Base-by-base conservation (phyloP, 2,329 filamentous ascomycete species). In the Paecilomyces variotii region DNA sequence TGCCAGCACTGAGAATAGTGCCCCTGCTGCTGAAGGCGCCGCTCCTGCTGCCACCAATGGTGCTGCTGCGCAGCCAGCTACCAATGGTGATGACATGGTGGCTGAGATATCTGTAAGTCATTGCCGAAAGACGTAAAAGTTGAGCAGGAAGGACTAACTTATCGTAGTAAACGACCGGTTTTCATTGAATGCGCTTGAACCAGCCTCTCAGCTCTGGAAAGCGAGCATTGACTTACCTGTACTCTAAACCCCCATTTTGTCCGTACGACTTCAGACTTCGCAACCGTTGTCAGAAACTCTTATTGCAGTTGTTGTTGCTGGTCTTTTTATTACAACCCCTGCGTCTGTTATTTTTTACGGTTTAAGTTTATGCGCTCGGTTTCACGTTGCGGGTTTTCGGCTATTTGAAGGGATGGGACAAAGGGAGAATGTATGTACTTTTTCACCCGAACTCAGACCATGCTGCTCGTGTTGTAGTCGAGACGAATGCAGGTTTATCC, bases 61-160 rank as follows among this genome's bases (percentile, higher is more conserved):
- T 52, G 77, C 78, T 61, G 76, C 78, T 49, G 73, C 77, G 56
- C 80, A 78, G 58, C 73, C 74, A 50, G 75, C 81, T 60, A 76
- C 79, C 45, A 78, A 78, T 60, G 79, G 75, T 25, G 77, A 78
- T 61, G 82, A 81, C 64, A 74, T 79, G 60, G 79, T 83, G 80
- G 82, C 82, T 63, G 82, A 83, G 70, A 82, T 83, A 64, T 78
- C 80, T 68, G 79, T 79, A 73, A 73, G 75, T 67, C n/a, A 19
- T n/a, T 7, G 19, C n/a, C 14, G n/a, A 45, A 39, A 45, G 39
- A 45, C 14, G 19, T 19, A 34, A 34, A 24, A n/a, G 2, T 19
- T 45, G 39, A 45, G 7, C n/a, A 45, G 39, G 11, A 14, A 19
- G 11, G 39, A 19, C 39, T 45, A 14, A 45, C 39, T 14, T 9